Evolutionary conservation across 768 basidiomycete species (phyloP).

Genomic region (Coprinopsis marcescibilis): DNA sequence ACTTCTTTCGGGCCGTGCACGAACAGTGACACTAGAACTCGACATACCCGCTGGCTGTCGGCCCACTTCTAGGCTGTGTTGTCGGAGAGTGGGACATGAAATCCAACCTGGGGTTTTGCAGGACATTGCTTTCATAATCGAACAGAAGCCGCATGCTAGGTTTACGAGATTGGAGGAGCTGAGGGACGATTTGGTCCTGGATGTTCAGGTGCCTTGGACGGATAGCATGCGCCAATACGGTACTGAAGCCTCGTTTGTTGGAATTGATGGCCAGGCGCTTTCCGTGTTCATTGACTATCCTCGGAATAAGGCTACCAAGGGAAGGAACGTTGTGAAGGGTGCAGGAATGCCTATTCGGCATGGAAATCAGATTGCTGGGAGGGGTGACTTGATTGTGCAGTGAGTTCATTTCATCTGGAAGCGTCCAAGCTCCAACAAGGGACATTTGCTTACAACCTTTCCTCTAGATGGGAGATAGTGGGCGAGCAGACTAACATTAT

Average conservation of each 20-base stretch:
- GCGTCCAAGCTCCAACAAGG: slow-evolving; percentile 1
- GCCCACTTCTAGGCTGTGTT: slow-evolving; percentile 53
- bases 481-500: slow-evolving; percentile 22
- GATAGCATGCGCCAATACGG: slow-evolving; percentile 43
- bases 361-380: slow-evolving; percentile 45
- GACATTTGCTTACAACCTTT: neutral
- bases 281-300: slow-evolving; percentile 47
- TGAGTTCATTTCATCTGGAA: slow-evolving; percentile 27
- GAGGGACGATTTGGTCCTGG: slow-evolving; percentile 50
- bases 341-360: slow-evolving; percentile 67
- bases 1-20: slow-evolving; percentile 40
- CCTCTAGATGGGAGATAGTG: slow-evolving; percentile 34
- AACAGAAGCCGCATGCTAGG: slow-evolving; percentile 50
- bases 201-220: slow-evolving; percentile 51
- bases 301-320: slow-evolving; percentile 43
- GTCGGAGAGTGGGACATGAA: slow-evolving; percentile 64
- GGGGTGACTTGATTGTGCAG: slow-evolving; percentile 62
- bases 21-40: slow-evolving; percentile 53
- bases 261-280: slow-evolving; percentile 54
- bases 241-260: slow-evolving; percentile 44
- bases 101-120: slow-evolving; percentile 49
- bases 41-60: slow-evolving; percentile 59
- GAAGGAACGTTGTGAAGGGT: slow-evolving; percentile 45
- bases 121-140: slow-evolving; percentile 62
- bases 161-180: slow-evolving; percentile 39